Evolutionary conservation across 2,329 filamentous ascomycete genomes (phyloP), one percentile per base, ranked within the genome.

Genomic region (Cercospora brassicicola): DNA sequence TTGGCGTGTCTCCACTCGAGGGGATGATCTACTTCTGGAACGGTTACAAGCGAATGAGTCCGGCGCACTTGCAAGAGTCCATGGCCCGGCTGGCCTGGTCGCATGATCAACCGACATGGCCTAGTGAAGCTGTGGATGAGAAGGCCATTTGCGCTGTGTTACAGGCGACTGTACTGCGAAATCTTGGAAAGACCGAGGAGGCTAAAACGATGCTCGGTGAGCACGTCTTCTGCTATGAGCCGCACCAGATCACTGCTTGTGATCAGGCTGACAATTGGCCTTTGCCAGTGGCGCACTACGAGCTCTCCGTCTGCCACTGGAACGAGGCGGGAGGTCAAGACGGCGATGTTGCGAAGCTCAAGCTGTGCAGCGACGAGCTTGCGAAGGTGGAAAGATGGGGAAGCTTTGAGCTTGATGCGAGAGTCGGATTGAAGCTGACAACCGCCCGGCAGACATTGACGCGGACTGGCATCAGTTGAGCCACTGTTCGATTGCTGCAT

Each of bases 21-120:
- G 95, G 98, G 82, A 96, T 98, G 91, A 89, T 91, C 11, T 96
- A 94, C 78, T 88, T 98, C 74, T 98, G 94, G 94, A 94, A 92
- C 76, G 94, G 94, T 0, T 89, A 88, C 73, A 94, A 92, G 79
- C 88, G 93, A 64, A 96, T 97, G 92, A 83, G 86, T 2, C 74
- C 81, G 0, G 81, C 81, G 0, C 87, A 94, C 68, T 82, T 97
- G 13, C 82, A 90, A 59, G 81, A 83, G 51, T 91, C 89, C 0
- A 78, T 92, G 42, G 80, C 78, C 0, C 85, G 86, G n/a, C 80
- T 97, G 10, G 82, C 83, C 0, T 96, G 93, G 81, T 89, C 87
- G 26, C 80, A 83, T 73, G 84, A 84, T 39, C 84, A 85, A 66
- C 79, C 81, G 48, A 76, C 78, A 18, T 87, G 85, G 85, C 78